phyloP scores from a whole-genome alignment of 345 rosid genomes.

The Brassica juncea region DNA sequence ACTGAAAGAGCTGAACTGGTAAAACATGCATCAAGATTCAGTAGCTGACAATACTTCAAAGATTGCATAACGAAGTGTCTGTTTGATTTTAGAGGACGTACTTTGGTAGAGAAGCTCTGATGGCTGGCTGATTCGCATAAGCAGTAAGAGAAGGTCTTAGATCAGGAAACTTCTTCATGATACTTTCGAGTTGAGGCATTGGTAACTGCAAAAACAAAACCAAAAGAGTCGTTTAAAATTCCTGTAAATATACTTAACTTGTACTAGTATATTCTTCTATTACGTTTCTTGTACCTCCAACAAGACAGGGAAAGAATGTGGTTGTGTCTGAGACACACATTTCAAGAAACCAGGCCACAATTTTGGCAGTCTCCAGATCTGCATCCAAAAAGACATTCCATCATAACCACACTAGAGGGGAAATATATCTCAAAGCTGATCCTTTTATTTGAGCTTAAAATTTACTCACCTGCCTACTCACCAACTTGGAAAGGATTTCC shows the following conservation, averaged over 20 bases:
- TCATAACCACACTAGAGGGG: not conserved
- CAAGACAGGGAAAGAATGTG: conserved; percentile 84
- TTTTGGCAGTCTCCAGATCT: conserved; percentile 99
- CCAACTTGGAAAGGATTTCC: conserved; percentile 94
- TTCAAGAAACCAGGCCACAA: conserved; percentile 96
- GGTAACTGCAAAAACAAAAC: conserved; percentile 66
- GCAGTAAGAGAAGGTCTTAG: conserved; percentile 72
- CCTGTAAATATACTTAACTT: not conserved
- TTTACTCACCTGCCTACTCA: conserved; percentile 72
- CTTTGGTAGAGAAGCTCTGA: conserved; percentile 71
- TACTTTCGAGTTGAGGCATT: conserved; percentile 74
- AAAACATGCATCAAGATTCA: conserved; percentile 25
- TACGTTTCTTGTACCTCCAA: conserved; percentile 58
- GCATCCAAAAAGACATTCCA: conserved; percentile 23
- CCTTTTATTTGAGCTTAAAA: conserved; percentile 18
- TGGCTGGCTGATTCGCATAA: conserved; percentile 67
- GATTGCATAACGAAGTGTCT: conserved; percentile 2
- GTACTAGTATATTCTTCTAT: not conserved
- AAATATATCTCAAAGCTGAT: not conserved
- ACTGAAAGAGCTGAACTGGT: conserved; percentile 70
- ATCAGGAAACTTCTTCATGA: conserved; percentile 70
- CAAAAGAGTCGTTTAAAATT: conserved; percentile 11
- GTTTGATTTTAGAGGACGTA: conserved; percentile 37
- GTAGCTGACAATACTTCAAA: conserved; percentile 1
- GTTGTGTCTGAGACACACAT: conserved; percentile 89